A percentile compares a stretch with the other conserved stretches of the same genome.
Evolutionary conservation across 2,329 filamentous ascomycete genomes (phyloP).

Genomic region (Tolypocladium ovalisporum): DNA sequence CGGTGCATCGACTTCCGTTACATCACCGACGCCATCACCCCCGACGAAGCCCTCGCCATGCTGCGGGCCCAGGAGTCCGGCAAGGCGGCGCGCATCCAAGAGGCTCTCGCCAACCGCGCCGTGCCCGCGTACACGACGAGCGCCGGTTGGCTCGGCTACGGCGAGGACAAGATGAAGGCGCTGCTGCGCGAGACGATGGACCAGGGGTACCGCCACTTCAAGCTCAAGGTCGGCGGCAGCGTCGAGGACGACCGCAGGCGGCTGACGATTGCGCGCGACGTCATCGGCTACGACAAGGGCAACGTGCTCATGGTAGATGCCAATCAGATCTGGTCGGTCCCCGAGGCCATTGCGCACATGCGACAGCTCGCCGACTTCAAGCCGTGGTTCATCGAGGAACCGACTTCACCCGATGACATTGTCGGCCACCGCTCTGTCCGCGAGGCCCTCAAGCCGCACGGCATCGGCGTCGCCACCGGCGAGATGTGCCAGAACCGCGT

Average conservation of each 20-base stretch:
- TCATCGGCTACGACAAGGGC: slow-evolving; percentile 72
- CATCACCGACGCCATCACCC: slow-evolving; percentile 86
- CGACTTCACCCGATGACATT: slow-evolving; percentile 81
- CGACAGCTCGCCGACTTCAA: slow-evolving; percentile 69
- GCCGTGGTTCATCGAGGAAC: slow-evolving; percentile 93
- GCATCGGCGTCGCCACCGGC: slow-evolving; percentile 78
- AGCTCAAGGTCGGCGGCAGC: slow-evolving; percentile 75
- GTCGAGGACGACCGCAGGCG: slow-evolving; percentile 62
- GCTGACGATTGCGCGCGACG: slow-evolving; percentile 62
- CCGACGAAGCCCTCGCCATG: slow-evolving; percentile 67
- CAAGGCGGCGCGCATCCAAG: slow-evolving; percentile 60
- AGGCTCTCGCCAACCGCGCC: slow-evolving; percentile 62
- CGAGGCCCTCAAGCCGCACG: slow-evolving; percentile 62
- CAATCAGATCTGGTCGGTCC: slow-evolving; percentile 87
- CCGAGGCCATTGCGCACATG: slow-evolving; percentile 84
- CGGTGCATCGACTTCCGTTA: slow-evolving; percentile 88
- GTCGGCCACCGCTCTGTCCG: slow-evolving; percentile 79
- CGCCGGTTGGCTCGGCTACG: slow-evolving; percentile 87
- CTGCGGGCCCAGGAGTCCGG: slow-evolving; percentile 53
- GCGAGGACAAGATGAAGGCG: slow-evolving; percentile 72
- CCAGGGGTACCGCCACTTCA: slow-evolving; percentile 77
- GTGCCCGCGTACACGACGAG: slow-evolving; percentile 87
- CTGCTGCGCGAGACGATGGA: slow-evolving; percentile 63
- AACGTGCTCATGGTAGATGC: slow-evolving; percentile 89
- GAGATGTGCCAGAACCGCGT: slow-evolving; percentile 96